Conservation (phyloP, 768 basidiomycete species). For the Kwoniella pini region DNA sequence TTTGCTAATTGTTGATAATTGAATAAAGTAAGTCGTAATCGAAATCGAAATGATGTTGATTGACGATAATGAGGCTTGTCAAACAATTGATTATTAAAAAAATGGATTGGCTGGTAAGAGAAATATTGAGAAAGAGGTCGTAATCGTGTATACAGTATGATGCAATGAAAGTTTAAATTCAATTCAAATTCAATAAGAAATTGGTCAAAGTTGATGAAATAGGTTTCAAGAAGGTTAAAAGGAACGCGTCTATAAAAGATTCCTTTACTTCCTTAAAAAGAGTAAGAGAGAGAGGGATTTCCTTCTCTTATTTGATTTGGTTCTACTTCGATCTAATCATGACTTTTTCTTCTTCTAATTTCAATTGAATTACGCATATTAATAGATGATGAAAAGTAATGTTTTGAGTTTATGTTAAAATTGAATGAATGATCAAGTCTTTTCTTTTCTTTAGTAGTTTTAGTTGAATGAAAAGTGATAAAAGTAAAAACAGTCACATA, state of each 20-base stretch:
- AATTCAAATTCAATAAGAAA: no score
- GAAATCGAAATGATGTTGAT: neutral
- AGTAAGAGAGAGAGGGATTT: neutral
- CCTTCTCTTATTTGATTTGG: neutral
- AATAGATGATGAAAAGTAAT: neutral
- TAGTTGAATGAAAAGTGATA: neutral
- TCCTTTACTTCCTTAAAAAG: neutral
- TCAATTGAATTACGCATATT: neutral
- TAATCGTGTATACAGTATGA: no score
- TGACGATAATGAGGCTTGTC: neutral
- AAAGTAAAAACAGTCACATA: conserved; percentile 12
- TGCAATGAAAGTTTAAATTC: no score
- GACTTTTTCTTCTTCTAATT: neutral
- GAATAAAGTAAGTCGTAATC: neutral
- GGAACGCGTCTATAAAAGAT: neutral
- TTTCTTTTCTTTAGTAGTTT: no score
- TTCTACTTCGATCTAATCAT: neutral
- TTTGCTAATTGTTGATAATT: neutral
- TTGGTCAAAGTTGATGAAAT: conserved; percentile 1
- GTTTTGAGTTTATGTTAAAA: conserved; percentile 3
- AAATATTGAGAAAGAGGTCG: no score
- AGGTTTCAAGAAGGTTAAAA: neutral
- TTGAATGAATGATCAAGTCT: neutral
- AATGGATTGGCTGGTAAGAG: no score
- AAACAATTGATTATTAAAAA: no score